These are phyloP conservation scores for Elaeis guineensis DNA, from an alignment of 176 grass and related monocot genomes.

Conservation along the genomic window DNA sequence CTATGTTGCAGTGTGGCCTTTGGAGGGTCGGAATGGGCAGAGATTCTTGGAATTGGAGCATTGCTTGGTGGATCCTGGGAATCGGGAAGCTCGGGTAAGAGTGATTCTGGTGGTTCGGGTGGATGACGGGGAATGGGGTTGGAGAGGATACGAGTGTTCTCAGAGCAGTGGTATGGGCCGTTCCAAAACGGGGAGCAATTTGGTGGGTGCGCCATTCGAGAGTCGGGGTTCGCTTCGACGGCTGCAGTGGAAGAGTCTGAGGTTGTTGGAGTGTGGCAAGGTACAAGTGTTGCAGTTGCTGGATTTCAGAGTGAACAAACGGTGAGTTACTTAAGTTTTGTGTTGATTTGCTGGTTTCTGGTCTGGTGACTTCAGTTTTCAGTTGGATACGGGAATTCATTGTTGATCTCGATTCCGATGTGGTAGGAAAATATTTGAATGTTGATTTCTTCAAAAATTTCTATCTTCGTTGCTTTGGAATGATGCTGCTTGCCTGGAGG, in stretches of 20 bases:
- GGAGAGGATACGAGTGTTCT: slow-evolving; percentile 60
- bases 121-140: slow-evolving; percentile 32
- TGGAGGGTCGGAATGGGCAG: slow-evolving; percentile 28
- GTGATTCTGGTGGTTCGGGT: slow-evolving; percentile 51
- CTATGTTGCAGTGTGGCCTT: slow-evolving; percentile 52
- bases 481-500: too few species aligned
- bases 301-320: slow-evolving; percentile 41
- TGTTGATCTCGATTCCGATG: not conserved
- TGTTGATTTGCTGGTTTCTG: not conserved
- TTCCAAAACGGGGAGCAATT: slow-evolving; percentile 83
- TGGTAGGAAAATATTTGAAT: too few species aligned
- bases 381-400: too few species aligned
- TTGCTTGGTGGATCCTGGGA: slow-evolving; percentile 51
- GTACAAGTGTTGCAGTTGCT: slow-evolving; percentile 14
- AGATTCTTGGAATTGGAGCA: slow-evolving; percentile 66
- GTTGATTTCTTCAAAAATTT: too few species aligned
- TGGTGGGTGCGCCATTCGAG: slow-evolving; percentile 55
- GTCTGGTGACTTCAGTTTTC: too few species aligned
- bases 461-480: too few species aligned
- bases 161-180: slow-evolving; percentile 80
- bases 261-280: slow-evolving; percentile 45
- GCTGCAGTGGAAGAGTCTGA: slow-evolving; percentile 36
- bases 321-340: slow-evolving; percentile 9
- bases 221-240: slow-evolving; percentile 57
- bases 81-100: slow-evolving; percentile 37